Percentiles rank a stretch among this genome's conserved stretches.
Evolutionary conservation across 805 yeast genomes (phyloP).

Genomic region (Saccharomycopsis selenospora): DNA sequence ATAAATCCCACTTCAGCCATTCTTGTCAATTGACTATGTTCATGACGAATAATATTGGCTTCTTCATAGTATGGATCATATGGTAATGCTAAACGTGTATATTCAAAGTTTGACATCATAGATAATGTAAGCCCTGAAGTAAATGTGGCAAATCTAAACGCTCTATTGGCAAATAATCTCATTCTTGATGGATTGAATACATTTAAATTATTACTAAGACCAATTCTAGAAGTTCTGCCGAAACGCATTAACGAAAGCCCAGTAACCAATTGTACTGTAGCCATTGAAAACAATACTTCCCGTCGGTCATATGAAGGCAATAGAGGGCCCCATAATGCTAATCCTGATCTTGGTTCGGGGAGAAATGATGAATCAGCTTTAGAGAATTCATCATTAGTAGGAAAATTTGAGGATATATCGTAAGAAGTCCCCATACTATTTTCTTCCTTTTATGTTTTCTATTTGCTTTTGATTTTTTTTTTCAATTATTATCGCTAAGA

Average conservation of each 20-base stretch:
- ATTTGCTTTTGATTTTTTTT: too few relatives aligned
- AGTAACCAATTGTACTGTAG: slow-evolving; percentile 6
- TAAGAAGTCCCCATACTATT: too few relatives aligned
- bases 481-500: too few relatives aligned
- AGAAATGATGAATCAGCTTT: too few relatives aligned
- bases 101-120: slow-evolving; percentile 5
- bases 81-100: slow-evolving; percentile 7
- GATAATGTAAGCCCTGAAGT: slow-evolving; percentile 3
- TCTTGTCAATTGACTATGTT: not conserved
- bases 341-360: slow-evolving; percentile 6
- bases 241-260: slow-evolving; percentile 5
- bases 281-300: slow-evolving; percentile 3
- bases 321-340: slow-evolving; percentile 17
- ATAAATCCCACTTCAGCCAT: not conserved
- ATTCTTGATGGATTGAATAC: slow-evolving; percentile 3
- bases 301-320: slow-evolving; percentile 13
- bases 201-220: slow-evolving; percentile 4
- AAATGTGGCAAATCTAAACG: not conserved
- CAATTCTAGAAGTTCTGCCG: slow-evolving; percentile 5
- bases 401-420: too few relatives aligned
- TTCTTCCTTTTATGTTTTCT: too few relatives aligned
- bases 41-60: slow-evolving; percentile 1
- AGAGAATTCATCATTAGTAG: too few relatives aligned
- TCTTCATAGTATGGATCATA: slow-evolving; percentile 18
- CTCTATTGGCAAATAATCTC: slow-evolving; percentile 3